Evolutionary conservation across 2,329 filamentous ascomycete species (phyloP).

Genomic region (Cercospora citrullina): DNA sequence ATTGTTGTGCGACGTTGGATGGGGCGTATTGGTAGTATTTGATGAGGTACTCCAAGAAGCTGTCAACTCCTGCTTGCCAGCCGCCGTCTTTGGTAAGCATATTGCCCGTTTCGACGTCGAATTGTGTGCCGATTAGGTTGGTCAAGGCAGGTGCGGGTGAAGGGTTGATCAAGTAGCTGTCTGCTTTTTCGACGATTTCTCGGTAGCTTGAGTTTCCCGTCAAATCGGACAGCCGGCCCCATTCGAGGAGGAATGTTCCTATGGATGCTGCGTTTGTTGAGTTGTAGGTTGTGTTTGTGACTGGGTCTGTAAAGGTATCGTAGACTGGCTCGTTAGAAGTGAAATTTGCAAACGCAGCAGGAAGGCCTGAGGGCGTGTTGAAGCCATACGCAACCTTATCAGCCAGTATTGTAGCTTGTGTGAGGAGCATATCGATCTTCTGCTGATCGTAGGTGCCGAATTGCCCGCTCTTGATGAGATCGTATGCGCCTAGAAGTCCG

Average conservation of each 20-base stretch:
- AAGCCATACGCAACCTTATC: slow-evolving; percentile 30
- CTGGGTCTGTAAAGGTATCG: slow-evolving; percentile 15
- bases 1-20: slow-evolving; percentile 22
- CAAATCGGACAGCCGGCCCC: slow-evolving; percentile 31
- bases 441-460: slow-evolving; percentile 22
- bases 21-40: slow-evolving; percentile 39
- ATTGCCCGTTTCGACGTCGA: slow-evolving; percentile 28
- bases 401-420: slow-evolving; percentile 25
- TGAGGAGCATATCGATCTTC: slow-evolving; percentile 24
- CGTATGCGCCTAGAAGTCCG: slow-evolving; percentile 30
- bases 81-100: slow-evolving; percentile 37
- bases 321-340: slow-evolving; percentile 29
- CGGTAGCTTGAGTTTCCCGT: slow-evolving; percentile 26
- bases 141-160: slow-evolving; percentile 27
- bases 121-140: slow-evolving; percentile 34
- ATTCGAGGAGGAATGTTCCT: slow-evolving; percentile 32
- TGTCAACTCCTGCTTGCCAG: slow-evolving; percentile 38
- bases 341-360: slow-evolving; percentile 25
- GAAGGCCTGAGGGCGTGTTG: slow-evolving; percentile 26
- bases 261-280: slow-evolving; percentile 27
- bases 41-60: slow-evolving; percentile 39
- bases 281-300: slow-evolving; percentile 30
- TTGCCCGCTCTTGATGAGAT: slow-evolving; percentile 28
- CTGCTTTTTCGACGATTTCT: slow-evolving; percentile 16
- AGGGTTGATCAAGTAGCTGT: slow-evolving; percentile 20